Evolutionary conservation across 148 eudicot genomes (phyloP).

Genomic region (Pouteria glomerata): DNA sequence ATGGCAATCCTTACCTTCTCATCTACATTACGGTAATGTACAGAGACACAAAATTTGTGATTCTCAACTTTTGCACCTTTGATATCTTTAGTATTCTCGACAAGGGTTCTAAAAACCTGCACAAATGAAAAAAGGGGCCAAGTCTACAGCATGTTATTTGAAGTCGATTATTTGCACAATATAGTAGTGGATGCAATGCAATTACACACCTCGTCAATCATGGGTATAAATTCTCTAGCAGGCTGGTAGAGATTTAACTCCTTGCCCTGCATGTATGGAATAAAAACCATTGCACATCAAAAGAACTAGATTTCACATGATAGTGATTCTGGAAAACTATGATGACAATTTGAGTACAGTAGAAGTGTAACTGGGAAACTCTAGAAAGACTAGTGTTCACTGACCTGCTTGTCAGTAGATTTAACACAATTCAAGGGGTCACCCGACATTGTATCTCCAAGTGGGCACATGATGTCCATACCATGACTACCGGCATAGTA

Average conservation of each 20-base stretch:
- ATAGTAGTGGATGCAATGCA: neutral
- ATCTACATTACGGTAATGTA: conserved; percentile 93
- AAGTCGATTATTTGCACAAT: neutral
- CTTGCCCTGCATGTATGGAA: conserved; percentile 43
- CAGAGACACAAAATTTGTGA: conserved; percentile 83
- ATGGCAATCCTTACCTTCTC: conserved; percentile 47
- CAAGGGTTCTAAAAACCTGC: conserved; percentile 76
- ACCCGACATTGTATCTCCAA: conserved; percentile 19
- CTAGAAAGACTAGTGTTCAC: neutral
- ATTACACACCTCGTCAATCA: conserved; percentile 57
- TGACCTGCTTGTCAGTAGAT: conserved; percentile 54
- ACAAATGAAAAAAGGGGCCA: neutral
- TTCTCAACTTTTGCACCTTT: conserved; percentile 77
- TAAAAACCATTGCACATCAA: neutral
- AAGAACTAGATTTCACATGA: neutral
- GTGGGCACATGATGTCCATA: conserved; percentile 79
- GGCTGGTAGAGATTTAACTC: conserved; percentile 78
- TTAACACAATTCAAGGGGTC: conserved; percentile 25
- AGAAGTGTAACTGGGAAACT: neutral
- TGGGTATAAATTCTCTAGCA: conserved; percentile 70
- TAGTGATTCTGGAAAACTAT: neutral
- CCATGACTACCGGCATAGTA: conserved; percentile 98
- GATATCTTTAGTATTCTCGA: conserved; percentile 59
- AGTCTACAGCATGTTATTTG: neutral
- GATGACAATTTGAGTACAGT: neutral